These are phyloP conservation scores for Rhodotorula paludigena DNA, from an alignment of 768 basidiomycete species.

Conservation along the genomic window DNA sequence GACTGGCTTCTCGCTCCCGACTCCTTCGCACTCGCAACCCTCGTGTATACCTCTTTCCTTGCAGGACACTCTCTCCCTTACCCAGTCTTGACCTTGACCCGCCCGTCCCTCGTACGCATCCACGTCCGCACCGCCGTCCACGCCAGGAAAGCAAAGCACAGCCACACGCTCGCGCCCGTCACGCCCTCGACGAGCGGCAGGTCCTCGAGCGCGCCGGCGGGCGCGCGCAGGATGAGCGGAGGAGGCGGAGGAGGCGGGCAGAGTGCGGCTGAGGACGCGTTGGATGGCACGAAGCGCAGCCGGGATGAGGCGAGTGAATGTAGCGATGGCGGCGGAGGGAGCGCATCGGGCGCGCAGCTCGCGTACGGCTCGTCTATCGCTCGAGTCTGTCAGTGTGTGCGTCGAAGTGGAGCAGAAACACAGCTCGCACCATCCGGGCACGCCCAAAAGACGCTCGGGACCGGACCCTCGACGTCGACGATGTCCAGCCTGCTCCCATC, in stretches of 20 bases:
- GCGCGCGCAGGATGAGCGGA: background rate
- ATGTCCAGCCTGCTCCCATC: background rate
- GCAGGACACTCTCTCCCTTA: background rate
- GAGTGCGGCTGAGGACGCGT: background rate
- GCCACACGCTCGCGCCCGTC: constrained; percentile 23
- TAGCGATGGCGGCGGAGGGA: too few relatives aligned
- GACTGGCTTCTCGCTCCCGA: background rate
- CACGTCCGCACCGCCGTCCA: background rate
- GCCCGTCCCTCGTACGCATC: background rate
- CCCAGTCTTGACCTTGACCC: background rate
- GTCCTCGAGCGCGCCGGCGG: constrained; percentile 26
- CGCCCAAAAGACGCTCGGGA: constrained; percentile 35
- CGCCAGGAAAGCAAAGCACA: constrained; percentile 3
- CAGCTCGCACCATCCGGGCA: constrained; percentile 1
- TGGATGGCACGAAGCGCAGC: background rate
- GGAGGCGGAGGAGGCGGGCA: background rate
- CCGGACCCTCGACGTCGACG: constrained; percentile 12
- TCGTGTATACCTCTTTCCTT: background rate
- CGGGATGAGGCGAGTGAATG: too few relatives aligned
- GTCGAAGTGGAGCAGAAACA: too few relatives aligned
- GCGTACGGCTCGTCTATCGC: background rate
- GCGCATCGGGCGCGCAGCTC: too few relatives aligned
- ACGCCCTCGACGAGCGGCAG: constrained; percentile 16
- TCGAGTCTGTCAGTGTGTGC: too few relatives aligned
- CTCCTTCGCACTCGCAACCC: background rate